Base-by-base conservation (phyloP, 306 rosid species). In the Albizia julibrissin region DNA sequence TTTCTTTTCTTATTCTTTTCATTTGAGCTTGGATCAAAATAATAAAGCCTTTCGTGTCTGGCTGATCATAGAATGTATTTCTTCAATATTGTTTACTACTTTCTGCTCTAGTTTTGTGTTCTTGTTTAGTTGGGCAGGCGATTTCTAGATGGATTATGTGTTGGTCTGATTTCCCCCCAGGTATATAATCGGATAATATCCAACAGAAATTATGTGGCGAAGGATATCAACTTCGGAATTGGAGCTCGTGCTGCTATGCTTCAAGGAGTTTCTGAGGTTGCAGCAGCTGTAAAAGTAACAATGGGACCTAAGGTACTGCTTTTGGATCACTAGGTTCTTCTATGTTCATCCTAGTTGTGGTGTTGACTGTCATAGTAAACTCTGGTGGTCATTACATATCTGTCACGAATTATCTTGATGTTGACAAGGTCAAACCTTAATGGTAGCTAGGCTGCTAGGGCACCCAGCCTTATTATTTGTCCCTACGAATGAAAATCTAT, bases 241-340 rank as follows among this genome's bases (percentile, higher is more conserved):
- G 92, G 92, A 56, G 99, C 98, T 83, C 99, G 98, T 39, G 97
- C 98, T 19, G 92, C 98, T 58, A 87, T 95, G 87, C 83, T 95
- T 31, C 92, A 87, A 78, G 99, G 99, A 10, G 98, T 95, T 49
- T 86, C 98, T 37, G 93, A 93, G 86, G 97, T 95, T 49, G 98
- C 99, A 19, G 97, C 93, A 12, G 99, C 99, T 65, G 99, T 95
- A 6, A 95, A 95, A 92, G 98, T 95, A 58, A 95, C 99, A 22
- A 95, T 95, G 99, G 97, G 99, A 70, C 99, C 98, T 18, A 93
- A 93, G 99, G 99, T 95, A 82, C 74, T 70, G 66, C 21, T 33
- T 76, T 31, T 46, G 62, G 44, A 42, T 70, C 68, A 54, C 47
- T 74, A 74, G 10, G 6, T 66, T 84, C 72, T 56, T 37, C 24